A percentile compares a stretch with the other conserved stretches of the same genome.
These are phyloP conservation scores for Stephania cephalantha DNA, from an alignment of 164 flowering plant species.

Conservation along the genomic window DNA sequence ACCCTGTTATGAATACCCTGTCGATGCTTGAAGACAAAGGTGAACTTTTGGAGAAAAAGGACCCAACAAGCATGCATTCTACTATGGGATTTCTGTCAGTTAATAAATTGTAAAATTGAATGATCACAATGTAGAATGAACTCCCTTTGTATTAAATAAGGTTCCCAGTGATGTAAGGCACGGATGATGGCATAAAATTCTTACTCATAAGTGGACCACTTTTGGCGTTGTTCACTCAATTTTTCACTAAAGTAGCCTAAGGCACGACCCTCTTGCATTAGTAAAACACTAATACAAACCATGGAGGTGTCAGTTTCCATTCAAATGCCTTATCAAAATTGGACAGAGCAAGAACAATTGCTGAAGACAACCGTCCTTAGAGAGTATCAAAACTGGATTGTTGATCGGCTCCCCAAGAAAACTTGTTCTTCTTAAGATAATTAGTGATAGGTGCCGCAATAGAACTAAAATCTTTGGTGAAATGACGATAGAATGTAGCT, in stretches of 20 bases:
- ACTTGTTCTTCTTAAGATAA: background rate
- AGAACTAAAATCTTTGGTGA: no score
- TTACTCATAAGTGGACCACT: background rate
- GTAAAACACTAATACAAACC: background rate
- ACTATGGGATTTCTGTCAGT: background rate
- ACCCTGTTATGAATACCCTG: background rate
- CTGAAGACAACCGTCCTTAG: no score
- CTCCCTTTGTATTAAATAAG: background rate
- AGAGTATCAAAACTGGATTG: background rate
- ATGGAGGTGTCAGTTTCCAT: background rate
- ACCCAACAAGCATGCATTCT: slow-evolving; percentile 3
- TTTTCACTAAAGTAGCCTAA: background rate
- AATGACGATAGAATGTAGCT: no score
- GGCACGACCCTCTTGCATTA: background rate
- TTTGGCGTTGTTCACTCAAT: background rate
- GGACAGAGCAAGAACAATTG: background rate
- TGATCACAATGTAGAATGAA: background rate
- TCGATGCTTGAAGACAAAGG: background rate
- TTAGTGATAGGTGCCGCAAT: no score
- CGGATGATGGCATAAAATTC: background rate
- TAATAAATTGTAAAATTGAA: background rate
- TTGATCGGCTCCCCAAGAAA: background rate
- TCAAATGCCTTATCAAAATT: background rate
- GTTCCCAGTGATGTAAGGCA: background rate
- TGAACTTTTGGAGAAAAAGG: background rate